Conservation (phyloP, 75 land plant genomes). For the Cryptomeria japonica region DNA sequence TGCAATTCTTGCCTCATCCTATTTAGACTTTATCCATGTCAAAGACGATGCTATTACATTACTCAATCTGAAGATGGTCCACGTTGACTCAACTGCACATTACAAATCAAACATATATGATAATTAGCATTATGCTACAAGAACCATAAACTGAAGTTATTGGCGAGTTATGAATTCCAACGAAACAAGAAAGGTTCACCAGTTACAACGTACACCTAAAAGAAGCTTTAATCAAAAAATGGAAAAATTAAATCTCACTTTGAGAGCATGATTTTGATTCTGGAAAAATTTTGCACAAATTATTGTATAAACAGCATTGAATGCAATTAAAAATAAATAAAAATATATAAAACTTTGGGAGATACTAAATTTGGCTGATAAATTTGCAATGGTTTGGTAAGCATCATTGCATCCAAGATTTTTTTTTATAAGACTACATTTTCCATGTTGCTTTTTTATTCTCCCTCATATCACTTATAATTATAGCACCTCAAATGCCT, state of each 20-base stretch:
- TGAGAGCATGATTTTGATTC: neutral
- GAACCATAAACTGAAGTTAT: neutral
- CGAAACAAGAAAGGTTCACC: neutral
- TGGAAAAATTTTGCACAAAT: neutral
- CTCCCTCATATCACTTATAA: neutral
- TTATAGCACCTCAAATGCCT: neutral
- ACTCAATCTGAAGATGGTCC: conserved; percentile 7
- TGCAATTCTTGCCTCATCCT: neutral
- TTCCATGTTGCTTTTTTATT: neutral
- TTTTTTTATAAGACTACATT: neutral
- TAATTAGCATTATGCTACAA: neutral
- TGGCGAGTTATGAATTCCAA: neutral
- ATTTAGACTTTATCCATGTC: neutral
- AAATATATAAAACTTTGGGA: neutral
- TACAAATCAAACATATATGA: neutral
- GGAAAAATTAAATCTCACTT: neutral
- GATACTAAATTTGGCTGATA: neutral
- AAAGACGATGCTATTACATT: neutral
- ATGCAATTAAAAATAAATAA: neutral
- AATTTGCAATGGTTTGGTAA: neutral
- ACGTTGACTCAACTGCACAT: conserved; percentile 19
- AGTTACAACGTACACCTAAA: neutral
- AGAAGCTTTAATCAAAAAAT: neutral
- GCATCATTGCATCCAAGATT: neutral
- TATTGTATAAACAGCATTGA: neutral